These are phyloP conservation scores for Saturnispora quitensis DNA, from an alignment of 805 yeast genomes.

Conservation along the genomic window DNA sequence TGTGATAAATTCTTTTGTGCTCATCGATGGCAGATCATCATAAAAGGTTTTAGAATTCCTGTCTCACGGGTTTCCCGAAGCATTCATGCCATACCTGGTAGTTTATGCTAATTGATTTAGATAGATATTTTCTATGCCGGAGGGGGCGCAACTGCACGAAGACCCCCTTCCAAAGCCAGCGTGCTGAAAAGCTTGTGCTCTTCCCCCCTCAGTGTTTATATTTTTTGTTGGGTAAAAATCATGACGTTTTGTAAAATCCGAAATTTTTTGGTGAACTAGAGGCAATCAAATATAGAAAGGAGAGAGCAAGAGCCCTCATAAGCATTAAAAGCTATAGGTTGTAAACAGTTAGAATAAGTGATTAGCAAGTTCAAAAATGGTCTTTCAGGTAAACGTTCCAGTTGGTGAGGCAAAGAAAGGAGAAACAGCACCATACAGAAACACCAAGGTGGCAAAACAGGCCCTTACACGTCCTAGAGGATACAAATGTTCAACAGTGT, in stretches of 20 bases:
- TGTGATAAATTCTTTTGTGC: background rate
- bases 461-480: slow-evolving; percentile 53
- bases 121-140: no score
- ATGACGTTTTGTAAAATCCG: background rate
- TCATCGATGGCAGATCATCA: background rate
- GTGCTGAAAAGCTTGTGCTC: no score
- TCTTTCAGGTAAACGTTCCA: slow-evolving; percentile 6
- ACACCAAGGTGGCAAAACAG: slow-evolving; percentile 36
- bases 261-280: background rate
- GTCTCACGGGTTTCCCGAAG: no score
- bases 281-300: background rate
- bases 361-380: background rate
- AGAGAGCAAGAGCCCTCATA: background rate
- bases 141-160: no score
- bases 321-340: no score
- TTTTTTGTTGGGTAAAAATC: background rate
- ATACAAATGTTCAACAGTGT: slow-evolving; percentile 34
- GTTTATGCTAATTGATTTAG: no score
- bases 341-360: background rate
- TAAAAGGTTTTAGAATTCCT: no score
- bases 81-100: no score
- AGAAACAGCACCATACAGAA: slow-evolving; percentile 79
- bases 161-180: no score
- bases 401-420: slow-evolving; percentile 29
- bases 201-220: background rate